These are phyloP conservation scores for Oropetium thomaeum DNA, from an alignment of 176 grass and related monocot species.

Conservation along the genomic window DNA sequence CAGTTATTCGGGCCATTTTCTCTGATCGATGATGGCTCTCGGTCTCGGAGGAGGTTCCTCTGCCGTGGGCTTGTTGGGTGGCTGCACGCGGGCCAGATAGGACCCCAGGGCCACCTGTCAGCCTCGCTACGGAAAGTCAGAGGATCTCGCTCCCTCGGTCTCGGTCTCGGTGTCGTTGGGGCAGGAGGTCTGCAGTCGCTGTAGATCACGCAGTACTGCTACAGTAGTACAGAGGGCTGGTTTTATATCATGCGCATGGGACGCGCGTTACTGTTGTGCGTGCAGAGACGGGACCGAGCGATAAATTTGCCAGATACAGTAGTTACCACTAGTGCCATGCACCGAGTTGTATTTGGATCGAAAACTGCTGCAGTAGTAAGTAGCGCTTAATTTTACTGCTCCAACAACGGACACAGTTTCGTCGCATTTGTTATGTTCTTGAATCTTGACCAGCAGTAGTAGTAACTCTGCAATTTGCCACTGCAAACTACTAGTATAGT, in stretches of 20 bases:
- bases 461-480: too few species aligned
- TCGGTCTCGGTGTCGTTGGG: too few species aligned
- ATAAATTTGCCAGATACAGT: not conserved
- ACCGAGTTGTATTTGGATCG: not conserved
- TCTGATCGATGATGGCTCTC: not conserved
- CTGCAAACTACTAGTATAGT: too few species aligned
- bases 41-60: not conserved
- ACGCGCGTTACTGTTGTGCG: not conserved
- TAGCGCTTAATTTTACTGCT: not conserved
- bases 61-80: not conserved
- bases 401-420: not conserved
- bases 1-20: constrained; percentile 40
- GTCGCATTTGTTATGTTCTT: not conserved
- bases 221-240: too few species aligned
- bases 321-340: not conserved
- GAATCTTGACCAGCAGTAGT: not conserved
- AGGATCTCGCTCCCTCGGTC: too few species aligned
- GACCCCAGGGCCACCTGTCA: too few species aligned
- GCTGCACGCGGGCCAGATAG: too few species aligned
- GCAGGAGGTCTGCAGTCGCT: not conserved
- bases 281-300: not conserved
- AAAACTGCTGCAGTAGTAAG: not conserved
- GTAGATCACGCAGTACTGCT: not conserved
- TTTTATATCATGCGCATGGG: not conserved
- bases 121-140: too few species aligned